Evolutionary conservation across 2,329 filamentous ascomycete genomes (phyloP).

Genomic region (Phialophora expanda): DNA sequence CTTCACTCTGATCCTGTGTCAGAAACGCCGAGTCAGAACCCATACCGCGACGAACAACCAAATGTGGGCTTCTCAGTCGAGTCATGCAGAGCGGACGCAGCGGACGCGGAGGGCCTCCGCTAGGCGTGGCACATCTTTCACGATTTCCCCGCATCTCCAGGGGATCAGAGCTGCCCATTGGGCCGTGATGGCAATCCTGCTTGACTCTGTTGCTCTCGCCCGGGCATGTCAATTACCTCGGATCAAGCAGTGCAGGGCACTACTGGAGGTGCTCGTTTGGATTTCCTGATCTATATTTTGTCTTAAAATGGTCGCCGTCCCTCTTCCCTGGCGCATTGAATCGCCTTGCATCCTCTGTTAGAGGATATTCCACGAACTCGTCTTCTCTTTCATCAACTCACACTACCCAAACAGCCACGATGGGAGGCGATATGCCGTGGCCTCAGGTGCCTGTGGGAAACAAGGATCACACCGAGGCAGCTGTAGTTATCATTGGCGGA

Average conservation of each 20-base stretch:
- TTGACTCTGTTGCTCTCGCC: background rate
- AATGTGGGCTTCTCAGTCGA: background rate
- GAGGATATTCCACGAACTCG: background rate
- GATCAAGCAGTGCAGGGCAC: constrained; percentile 1
- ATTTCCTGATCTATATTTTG: constrained; percentile 1
- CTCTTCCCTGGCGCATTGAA: background rate
- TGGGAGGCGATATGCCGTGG: constrained; percentile 37
- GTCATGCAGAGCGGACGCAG: background rate
- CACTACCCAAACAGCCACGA: constrained; percentile 3
- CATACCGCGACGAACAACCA: background rate
- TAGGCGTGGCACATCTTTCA: background rate
- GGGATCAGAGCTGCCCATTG: constrained; percentile 2
- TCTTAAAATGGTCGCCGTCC: constrained; percentile 5
- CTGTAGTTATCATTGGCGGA: constrained; percentile 64
- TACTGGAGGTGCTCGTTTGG: constrained; percentile 2
- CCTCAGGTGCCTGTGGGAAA: constrained; percentile 37
- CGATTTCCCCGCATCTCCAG: constrained; percentile 18
- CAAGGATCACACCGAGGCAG: constrained; percentile 52
- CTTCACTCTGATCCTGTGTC: background rate
- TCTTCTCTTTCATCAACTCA: background rate
- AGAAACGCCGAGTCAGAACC: background rate
- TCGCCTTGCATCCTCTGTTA: background rate
- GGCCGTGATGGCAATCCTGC: background rate
- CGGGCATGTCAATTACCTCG: constrained; percentile 12
- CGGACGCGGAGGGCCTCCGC: background rate